A percentile compares a stretch with the other conserved stretches of the same genome.
Evolutionary conservation across 2,329 filamentous ascomycete genomes (phyloP).

Genomic region (Epichloe coenophiala): DNA sequence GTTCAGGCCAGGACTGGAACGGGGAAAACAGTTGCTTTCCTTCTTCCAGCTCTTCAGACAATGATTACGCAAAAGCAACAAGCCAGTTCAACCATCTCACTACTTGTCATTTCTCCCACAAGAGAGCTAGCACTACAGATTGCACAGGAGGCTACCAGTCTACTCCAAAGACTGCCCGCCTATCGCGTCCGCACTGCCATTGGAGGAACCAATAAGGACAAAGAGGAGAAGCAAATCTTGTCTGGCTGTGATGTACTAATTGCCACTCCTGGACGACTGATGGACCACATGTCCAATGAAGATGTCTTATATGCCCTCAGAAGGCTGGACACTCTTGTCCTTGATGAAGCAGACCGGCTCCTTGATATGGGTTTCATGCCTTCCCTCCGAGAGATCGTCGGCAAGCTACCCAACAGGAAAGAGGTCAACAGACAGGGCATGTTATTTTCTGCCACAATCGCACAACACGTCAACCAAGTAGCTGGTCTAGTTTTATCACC

Average conservation of each 20-base stretch:
- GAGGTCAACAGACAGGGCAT: slow-evolving; percentile 54
- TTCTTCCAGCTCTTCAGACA: slow-evolving; percentile 70
- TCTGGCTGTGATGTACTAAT: slow-evolving; percentile 67
- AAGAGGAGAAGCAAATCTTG: slow-evolving; percentile 57
- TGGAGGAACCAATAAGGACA: slow-evolving; percentile 62
- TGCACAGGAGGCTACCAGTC: slow-evolving; percentile 53
- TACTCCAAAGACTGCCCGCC: slow-evolving; percentile 58
- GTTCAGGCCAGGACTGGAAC: slow-evolving; percentile 82
- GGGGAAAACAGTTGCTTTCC: slow-evolving; percentile 74
- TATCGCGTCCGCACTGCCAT: slow-evolving; percentile 70
- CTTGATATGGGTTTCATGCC: slow-evolving; percentile 79
- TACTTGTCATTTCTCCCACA: slow-evolving; percentile 57
- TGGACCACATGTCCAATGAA: slow-evolving; percentile 66
- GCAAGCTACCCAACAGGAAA: slow-evolving; percentile 49
- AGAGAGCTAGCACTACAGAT: slow-evolving; percentile 61
- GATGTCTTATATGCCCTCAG: slow-evolving; percentile 54
- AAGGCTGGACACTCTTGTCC: slow-evolving; percentile 61
- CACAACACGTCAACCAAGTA: slow-evolving; percentile 62
- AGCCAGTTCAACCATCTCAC: slow-evolving; percentile 31
- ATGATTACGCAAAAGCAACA: slow-evolving; percentile 38
- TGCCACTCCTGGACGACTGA: slow-evolving; percentile 64
- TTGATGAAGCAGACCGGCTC: slow-evolving; percentile 72
- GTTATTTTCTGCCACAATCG: slow-evolving; percentile 78
- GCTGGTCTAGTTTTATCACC: slow-evolving; percentile 54
- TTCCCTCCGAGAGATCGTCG: slow-evolving; percentile 63